phyloP scores from a whole-genome alignment of 2,329 filamentous ascomycete genomes.

The Fusarium sp. region DNA sequence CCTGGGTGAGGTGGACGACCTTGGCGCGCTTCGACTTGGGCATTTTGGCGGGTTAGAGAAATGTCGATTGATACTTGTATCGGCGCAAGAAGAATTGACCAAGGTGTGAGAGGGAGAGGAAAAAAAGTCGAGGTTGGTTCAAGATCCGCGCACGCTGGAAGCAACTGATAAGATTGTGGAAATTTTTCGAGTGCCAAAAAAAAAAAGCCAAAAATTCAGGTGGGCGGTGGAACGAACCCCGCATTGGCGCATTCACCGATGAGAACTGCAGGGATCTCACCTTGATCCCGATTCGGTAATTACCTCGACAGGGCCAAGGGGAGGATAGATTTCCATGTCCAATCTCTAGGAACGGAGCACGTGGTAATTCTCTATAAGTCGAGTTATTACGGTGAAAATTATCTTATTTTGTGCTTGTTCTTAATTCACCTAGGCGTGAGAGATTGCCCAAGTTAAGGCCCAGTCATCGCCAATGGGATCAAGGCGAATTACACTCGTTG shows the following conservation, averaged over 20 bases:
- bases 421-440: background rate
- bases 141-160: conserved; percentile 14
- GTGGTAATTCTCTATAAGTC: background rate
- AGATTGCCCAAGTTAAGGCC: background rate
- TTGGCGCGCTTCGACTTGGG: conserved; percentile 95
- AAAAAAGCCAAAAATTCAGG: conserved; percentile 43
- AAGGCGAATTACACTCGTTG: background rate
- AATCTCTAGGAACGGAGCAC: background rate
- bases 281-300: conserved; percentile 17
- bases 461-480: background rate
- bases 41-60: conserved; percentile 69
- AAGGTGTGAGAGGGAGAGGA: background rate
- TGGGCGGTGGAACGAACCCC: conserved; percentile 47
- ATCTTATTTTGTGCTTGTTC: background rate
- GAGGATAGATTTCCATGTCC: background rate
- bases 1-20: conserved; percentile 90
- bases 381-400: background rate
- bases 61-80: background rate
- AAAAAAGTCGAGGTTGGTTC: conserved; percentile 1
- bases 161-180: conserved; percentile 49
- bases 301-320: background rate
- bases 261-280: conserved; percentile 28
- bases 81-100: background rate
- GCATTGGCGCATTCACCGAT: conserved; percentile 43
- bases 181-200: conserved; percentile 46